Conservation (phyloP, 192 early-diverging fungal genomes). For the Oehlia diaphana region DNA sequence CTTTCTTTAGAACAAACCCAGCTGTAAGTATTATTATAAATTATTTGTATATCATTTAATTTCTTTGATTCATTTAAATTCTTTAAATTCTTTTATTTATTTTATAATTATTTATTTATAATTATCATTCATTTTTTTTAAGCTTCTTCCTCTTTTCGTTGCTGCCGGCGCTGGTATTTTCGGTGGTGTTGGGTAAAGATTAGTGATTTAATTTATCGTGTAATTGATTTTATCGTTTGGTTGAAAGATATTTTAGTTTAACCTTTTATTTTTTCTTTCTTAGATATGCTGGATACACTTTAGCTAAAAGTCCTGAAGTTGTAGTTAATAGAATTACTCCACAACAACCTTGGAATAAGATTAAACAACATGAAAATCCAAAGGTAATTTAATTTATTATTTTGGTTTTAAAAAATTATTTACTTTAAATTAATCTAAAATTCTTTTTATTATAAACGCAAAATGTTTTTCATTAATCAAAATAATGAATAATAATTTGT, state of each 20-base stretch:
- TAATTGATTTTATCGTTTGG: background rate
- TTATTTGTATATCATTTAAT: too few species aligned
- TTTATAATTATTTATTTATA: background rate
- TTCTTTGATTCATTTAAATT: too few species aligned
- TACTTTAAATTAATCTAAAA: background rate
- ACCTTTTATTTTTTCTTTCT: background rate
- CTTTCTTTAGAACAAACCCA: background rate
- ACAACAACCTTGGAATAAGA: conserved; percentile 9
- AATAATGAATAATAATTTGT: too few species aligned
- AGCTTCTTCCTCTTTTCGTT: background rate
- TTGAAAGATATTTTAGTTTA: background rate
- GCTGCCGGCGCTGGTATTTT: background rate
- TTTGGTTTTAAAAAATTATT: too few species aligned
- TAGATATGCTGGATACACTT: conserved; percentile 3
- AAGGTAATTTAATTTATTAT: background rate
- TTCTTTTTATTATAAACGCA: background rate
- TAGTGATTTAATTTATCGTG: background rate
- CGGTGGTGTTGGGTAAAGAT: background rate
- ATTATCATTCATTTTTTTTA: background rate
- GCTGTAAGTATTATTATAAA: background rate
- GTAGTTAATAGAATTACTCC: background rate
- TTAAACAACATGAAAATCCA: conserved; percentile 6
- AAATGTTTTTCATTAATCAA: background rate
- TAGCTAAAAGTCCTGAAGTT: conserved; percentile 4
- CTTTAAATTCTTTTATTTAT: background rate